Evolutionary conservation across 441 rosid species (phyloP).

Genomic region (Jatropha podagrica): DNA sequence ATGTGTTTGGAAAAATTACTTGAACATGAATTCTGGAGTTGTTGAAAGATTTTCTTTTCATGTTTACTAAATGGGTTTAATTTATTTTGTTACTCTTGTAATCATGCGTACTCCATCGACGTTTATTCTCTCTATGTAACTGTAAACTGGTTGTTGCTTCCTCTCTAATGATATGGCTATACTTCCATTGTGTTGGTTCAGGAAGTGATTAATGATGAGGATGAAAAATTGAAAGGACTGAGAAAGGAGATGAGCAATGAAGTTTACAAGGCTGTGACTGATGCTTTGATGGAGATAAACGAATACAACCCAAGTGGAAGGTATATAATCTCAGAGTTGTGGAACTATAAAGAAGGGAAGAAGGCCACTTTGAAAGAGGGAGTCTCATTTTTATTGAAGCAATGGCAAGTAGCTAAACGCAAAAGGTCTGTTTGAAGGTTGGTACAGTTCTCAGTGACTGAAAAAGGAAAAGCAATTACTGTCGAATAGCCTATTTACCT

Average conservation of each 20-base stretch:
- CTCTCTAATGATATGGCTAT: slow-evolving; percentile 17
- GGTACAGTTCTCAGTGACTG: neutral
- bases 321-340: slow-evolving; percentile 70
- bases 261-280: slow-evolving; percentile 54
- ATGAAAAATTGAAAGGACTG: slow-evolving; percentile 61
- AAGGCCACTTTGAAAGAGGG: slow-evolving; percentile 72
- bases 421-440: slow-evolving; percentile 29
- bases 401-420: slow-evolving; percentile 48
- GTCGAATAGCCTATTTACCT: neutral
- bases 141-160: neutral
- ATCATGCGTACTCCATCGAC: neutral
- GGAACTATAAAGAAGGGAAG: slow-evolving; percentile 67
- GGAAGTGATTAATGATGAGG: slow-evolving; percentile 65
- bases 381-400: slow-evolving; percentile 45
- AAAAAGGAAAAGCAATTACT: neutral
- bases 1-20: neutral
- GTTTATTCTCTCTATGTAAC: neutral
- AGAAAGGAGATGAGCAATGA: slow-evolving; percentile 59
- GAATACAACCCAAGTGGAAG: slow-evolving; percentile 94
- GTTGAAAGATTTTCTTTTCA: neutral
- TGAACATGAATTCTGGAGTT: neutral
- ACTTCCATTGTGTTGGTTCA: slow-evolving; percentile 32
- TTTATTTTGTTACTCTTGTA: neutral
- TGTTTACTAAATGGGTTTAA: slow-evolving; percentile 3
- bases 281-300: slow-evolving; percentile 68